Evolutionary conservation across 2,329 filamentous ascomycete genomes (phyloP).

Genomic region (Microsporum canis): DNA sequence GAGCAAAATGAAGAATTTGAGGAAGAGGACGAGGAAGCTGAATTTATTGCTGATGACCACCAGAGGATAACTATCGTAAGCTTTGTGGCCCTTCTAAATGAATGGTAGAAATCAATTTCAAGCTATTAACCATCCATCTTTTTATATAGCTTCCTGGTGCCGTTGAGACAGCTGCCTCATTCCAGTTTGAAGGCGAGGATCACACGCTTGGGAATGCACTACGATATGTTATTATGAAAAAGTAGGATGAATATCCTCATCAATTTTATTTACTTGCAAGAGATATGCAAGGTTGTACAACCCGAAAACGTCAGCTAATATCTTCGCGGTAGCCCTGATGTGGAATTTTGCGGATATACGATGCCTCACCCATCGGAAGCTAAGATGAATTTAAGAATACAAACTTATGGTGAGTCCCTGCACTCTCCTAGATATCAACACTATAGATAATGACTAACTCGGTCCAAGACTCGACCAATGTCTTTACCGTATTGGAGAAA

Average conservation of each 20-base stretch:
- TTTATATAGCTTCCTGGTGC: constrained; percentile 63
- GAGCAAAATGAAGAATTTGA: constrained; percentile 41
- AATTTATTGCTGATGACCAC: constrained; percentile 27
- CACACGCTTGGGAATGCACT: constrained; percentile 93
- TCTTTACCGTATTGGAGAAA: constrained; percentile 78
- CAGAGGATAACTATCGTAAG: constrained; percentile 53
- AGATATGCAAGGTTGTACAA: background rate
- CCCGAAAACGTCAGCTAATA: background rate
- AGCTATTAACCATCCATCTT: background rate
- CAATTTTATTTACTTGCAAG: background rate
- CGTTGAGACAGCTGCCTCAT: constrained; percentile 76
- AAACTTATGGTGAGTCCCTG: constrained; percentile 69
- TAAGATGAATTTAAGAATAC: constrained; percentile 95
- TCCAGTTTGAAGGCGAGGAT: constrained; percentile 86
- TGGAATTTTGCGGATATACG: constrained; percentile 96
- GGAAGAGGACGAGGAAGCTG: constrained; percentile 40
- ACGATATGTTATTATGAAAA: constrained; percentile 96
- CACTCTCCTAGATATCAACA: background rate
- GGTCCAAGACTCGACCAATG: constrained; percentile 60
- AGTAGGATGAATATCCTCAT: constrained; percentile 48
- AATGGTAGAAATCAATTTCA: background rate
- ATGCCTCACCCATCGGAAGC: constrained; percentile 93
- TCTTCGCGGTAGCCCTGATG: constrained; percentile 59
- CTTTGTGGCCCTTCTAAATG: background rate
- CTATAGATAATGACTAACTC: background rate